Evolutionary conservation across 495 filamentous ascomycete genomes (phyloP).

Genomic region (Annulohypoxylon nitens): DNA sequence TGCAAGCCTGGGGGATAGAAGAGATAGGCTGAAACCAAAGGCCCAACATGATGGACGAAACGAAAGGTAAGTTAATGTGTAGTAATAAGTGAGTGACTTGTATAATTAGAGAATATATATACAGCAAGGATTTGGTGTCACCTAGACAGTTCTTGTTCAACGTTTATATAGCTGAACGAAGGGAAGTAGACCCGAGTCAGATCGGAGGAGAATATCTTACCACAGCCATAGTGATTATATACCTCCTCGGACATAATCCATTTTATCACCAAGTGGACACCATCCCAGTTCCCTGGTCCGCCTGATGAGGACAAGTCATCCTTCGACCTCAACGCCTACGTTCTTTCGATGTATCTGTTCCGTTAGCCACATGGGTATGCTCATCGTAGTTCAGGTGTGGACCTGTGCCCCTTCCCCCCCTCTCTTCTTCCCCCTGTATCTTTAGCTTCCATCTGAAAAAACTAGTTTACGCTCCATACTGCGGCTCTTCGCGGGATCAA

Average conservation of each 20-base stretch:
- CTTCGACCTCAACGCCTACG: background rate
- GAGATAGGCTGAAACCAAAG: constrained; percentile 4
- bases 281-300: background rate
- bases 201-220: background rate
- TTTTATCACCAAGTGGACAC: background rate
- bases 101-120: background rate
- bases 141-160: background rate
- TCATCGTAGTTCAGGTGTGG: background rate
- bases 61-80: background rate
- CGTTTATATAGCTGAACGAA: background rate
- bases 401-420: constrained; percentile 5
- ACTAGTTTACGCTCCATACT: background rate
- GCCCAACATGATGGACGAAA: background rate
- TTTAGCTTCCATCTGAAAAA: background rate
- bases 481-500: background rate
- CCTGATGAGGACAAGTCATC: background rate
- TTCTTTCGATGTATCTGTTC: background rate
- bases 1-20: background rate
- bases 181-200: background rate
- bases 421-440: background rate
- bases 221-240: background rate
- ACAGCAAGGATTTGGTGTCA: background rate
- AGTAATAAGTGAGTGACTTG: background rate
- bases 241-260: background rate
- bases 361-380: background rate